Conservation (phyloP, 495 filamentous ascomycete species). For the Talaromyces thailandensis region DNA sequence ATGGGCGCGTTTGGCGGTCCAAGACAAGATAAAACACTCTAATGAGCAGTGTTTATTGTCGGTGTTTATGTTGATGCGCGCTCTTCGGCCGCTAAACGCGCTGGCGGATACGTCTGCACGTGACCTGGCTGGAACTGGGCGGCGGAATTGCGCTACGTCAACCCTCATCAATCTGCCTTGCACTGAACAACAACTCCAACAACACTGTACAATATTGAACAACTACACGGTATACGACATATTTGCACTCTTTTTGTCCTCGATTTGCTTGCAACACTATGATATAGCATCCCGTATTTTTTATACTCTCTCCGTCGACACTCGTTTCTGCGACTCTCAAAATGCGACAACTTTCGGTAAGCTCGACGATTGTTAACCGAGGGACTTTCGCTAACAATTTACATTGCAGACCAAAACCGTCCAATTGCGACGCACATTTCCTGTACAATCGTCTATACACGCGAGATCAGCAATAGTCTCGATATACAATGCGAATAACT, state of each 20-base stretch:
- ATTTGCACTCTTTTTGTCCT: background rate
- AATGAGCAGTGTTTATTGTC: background rate
- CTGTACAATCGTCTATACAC: background rate
- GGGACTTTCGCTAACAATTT: background rate
- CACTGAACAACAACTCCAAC: too few species aligned
- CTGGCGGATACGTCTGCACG: background rate
- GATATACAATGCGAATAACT: background rate
- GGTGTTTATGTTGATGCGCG: background rate
- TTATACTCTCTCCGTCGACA: background rate
- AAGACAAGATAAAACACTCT: background rate
- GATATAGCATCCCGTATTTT: background rate
- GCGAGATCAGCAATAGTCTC: background rate
- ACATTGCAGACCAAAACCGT: background rate
- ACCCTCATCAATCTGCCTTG: too few species aligned
- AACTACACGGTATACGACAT: background rate
- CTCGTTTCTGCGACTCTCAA: background rate
- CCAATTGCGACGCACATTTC: background rate
- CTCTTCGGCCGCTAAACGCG: background rate
- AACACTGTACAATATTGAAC: background rate
- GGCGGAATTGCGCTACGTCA: constrained; percentile 2
- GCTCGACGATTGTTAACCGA: background rate
- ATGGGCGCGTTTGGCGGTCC: background rate
- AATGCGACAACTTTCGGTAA: constrained; percentile 6
- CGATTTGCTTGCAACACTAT: background rate
- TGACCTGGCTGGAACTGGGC: background rate